phyloP scores from a whole-genome alignment of 2,329 filamentous ascomycete species.

The Alternaria burnsii region DNA sequence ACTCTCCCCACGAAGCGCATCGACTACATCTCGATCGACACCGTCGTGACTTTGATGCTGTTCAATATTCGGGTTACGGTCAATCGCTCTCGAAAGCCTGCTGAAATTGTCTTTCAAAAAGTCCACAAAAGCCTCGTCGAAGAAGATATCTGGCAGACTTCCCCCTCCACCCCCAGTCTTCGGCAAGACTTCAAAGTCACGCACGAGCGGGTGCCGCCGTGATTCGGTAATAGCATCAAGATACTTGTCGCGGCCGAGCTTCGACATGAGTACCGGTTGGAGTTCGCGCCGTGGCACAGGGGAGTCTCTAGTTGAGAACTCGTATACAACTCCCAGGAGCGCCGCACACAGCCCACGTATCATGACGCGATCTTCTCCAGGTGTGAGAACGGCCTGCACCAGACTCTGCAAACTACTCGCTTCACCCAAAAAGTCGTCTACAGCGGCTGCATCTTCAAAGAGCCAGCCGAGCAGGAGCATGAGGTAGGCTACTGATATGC shows the following conservation, averaged over 20 bases:
- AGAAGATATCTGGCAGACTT: constrained; percentile 79
- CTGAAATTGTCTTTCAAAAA: constrained; percentile 97
- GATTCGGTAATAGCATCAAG: constrained; percentile 81
- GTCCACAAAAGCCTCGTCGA: constrained; percentile 86
- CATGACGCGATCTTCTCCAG: constrained; percentile 65
- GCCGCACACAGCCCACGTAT: constrained; percentile 85
- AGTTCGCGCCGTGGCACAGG: constrained; percentile 83
- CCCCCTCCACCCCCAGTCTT: constrained; percentile 64
- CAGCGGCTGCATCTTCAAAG: constrained; percentile 88
- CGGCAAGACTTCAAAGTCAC: constrained; percentile 88
- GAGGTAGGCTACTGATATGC: constrained; percentile 83
- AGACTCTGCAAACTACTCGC: constrained; percentile 91
- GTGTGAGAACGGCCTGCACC: constrained; percentile 72
- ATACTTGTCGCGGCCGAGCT: constrained; percentile 86
- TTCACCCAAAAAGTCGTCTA: constrained; percentile 92
- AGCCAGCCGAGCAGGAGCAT: constrained; percentile 91
- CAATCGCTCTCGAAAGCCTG: constrained; percentile 81
- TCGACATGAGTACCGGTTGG: constrained; percentile 77
- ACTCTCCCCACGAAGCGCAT: constrained; percentile 79
- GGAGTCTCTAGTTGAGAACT: constrained; percentile 97
- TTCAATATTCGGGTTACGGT: constrained; percentile 88
- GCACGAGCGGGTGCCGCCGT: constrained; percentile 77
- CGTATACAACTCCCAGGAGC: constrained; percentile 87
- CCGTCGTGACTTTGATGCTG: constrained; percentile 86
- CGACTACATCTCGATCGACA: constrained; percentile 91